phyloP scores from a whole-genome alignment of 176 grass and related monocot genomes.

The Bothriochloa decipiens region DNA sequence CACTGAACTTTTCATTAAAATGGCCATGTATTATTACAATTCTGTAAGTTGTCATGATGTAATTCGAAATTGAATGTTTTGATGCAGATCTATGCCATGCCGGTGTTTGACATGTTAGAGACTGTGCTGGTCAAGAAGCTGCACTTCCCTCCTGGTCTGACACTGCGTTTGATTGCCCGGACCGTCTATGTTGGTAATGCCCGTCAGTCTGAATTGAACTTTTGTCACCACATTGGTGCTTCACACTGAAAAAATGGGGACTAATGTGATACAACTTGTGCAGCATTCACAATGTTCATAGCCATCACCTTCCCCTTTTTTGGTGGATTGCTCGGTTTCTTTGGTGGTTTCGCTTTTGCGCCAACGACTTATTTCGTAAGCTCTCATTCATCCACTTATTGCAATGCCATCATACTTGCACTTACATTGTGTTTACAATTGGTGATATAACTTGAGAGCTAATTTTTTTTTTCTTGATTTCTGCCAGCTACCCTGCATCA shows the following conservation, averaged over 20 bases:
- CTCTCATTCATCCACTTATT: neutral
- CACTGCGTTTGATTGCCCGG: slow-evolving; percentile 67
- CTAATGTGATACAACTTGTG: slow-evolving; percentile 30
- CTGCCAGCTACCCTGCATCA: slow-evolving; percentile 80
- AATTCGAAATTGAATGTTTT: neutral
- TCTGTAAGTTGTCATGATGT: too few species aligned
- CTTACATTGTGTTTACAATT: neutral
- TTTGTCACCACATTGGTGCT: neutral
- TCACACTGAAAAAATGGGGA: neutral
- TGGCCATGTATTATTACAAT: neutral
- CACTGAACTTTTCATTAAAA: neutral
- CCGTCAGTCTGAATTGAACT: neutral
- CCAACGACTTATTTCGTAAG: slow-evolving; percentile 93
- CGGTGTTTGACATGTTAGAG: slow-evolving; percentile 96
- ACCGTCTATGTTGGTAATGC: slow-evolving; percentile 76
- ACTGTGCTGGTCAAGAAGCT: slow-evolving; percentile 85
- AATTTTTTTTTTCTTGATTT: neutral
- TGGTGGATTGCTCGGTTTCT: slow-evolving; percentile 75
- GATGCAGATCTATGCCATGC: slow-evolving; percentile 83
- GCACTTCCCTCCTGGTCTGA: slow-evolving; percentile 57
- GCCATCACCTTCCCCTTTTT: slow-evolving; percentile 94
- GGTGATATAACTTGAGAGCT: neutral
- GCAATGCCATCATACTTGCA: neutral
- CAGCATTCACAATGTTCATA: slow-evolving; percentile 94
- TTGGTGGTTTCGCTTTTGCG: slow-evolving; percentile 85